A percentile compares a stretch with the other conserved stretches of the same genome.
phyloP scores from a whole-genome alignment of 1,284 basidiomycete genomes.

The Kwoniella shivajii region DNA sequence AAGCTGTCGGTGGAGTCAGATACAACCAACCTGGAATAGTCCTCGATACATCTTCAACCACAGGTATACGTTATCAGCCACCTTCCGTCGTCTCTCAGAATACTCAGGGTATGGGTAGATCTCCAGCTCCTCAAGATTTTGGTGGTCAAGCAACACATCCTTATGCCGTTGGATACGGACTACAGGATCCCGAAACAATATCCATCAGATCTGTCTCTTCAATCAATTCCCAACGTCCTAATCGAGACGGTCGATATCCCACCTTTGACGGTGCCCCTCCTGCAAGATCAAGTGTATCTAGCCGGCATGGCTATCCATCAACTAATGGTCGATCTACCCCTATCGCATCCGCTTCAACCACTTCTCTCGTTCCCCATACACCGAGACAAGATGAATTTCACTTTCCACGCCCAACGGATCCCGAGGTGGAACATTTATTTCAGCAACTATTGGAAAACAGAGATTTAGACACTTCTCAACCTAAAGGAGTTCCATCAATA shows the following conservation, averaged over 20 bases:
- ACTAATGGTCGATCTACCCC: constrained; percentile 13
- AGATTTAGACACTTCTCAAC: constrained; percentile 57
- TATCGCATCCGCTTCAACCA: constrained; percentile 19
- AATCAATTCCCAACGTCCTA: constrained; percentile 17
- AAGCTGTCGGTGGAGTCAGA: neutral
- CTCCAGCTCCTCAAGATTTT: constrained; percentile 27
- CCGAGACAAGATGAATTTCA: constrained; percentile 62
- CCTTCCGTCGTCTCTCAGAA: constrained; percentile 16
- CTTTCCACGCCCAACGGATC: constrained; percentile 72
- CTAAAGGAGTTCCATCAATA: constrained; percentile 16
- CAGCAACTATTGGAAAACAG: constrained; percentile 70
- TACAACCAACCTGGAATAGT: constrained; percentile 15
- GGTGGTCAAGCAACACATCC: constrained; percentile 28
- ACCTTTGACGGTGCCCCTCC: constrained; percentile 17
- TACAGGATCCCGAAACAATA: constrained; percentile 38
- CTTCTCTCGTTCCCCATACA: constrained; percentile 13
- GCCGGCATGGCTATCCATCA: constrained; percentile 1
- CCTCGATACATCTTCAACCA: constrained; percentile 7
- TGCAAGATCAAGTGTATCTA: constrained; percentile 10
- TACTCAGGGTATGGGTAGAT: constrained; percentile 6
- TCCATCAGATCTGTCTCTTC: constrained; percentile 39
- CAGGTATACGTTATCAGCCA: constrained; percentile 23
- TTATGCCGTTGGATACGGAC: constrained; percentile 22
- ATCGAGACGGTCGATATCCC: constrained; percentile 44
- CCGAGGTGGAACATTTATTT: constrained; percentile 76